A percentile compares a stretch with the other conserved stretches of the same genome.
These are phyloP conservation scores for Hirsutella thompsonii DNA, from an alignment of 2,329 filamentous ascomycete species.

Conservation along the genomic window DNA sequence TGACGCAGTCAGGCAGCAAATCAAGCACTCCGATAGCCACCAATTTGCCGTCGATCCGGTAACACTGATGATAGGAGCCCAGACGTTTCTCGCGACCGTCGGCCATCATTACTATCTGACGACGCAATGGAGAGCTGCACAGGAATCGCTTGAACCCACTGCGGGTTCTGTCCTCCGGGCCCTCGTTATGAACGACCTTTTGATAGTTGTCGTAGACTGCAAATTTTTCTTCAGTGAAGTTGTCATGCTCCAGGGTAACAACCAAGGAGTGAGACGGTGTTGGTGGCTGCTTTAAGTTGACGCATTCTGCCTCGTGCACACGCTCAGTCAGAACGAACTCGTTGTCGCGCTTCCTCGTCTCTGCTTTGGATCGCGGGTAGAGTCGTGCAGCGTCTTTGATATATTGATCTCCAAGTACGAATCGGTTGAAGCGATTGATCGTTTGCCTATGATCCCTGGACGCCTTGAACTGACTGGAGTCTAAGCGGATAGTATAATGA, in stretches of 20 bases:
- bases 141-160: slow-evolving; percentile 59
- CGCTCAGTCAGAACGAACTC: slow-evolving; percentile 54
- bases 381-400: slow-evolving; percentile 48
- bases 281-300: slow-evolving; percentile 40
- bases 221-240: slow-evolving; percentile 67
- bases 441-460: slow-evolving; percentile 62
- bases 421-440: slow-evolving; percentile 63
- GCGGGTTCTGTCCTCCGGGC: slow-evolving; percentile 41
- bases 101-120: slow-evolving; percentile 25
- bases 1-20: slow-evolving; percentile 63
- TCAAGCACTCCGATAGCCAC: slow-evolving; percentile 69
- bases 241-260: slow-evolving; percentile 57
- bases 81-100: slow-evolving; percentile 42
- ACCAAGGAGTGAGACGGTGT: slow-evolving; percentile 54
- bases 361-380: slow-evolving; percentile 55
- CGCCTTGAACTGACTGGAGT: slow-evolving; percentile 50
- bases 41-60: slow-evolving; percentile 61
- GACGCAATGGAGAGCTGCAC: slow-evolving; percentile 54
- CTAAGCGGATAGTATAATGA: slow-evolving; percentile 72
- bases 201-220: slow-evolving; percentile 64
- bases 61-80: slow-evolving; percentile 73
- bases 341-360: slow-evolving; percentile 47
- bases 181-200: slow-evolving; percentile 56
- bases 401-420: slow-evolving; percentile 57
- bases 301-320: slow-evolving; percentile 55